phyloP scores from a whole-genome alignment of 2,329 filamentous ascomycete species.

The Cordyceps cicadae region DNA sequence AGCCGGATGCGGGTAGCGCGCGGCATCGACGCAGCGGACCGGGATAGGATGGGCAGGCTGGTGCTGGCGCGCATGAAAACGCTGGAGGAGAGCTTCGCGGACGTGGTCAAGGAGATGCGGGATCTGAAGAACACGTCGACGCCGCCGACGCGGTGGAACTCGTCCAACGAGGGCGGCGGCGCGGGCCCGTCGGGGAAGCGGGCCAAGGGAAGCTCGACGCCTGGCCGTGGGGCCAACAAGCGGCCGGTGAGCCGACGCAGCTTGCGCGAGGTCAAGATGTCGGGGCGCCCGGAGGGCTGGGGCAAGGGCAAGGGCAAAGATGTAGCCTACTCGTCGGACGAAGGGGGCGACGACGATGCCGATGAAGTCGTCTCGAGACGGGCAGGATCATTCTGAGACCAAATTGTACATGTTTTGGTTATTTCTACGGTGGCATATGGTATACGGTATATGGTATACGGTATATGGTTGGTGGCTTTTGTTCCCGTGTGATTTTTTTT shows the following conservation, averaged over 20 bases:
- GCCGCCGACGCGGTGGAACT: constrained; percentile 43
- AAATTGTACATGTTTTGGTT: not conserved
- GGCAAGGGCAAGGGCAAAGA: constrained; percentile 39
- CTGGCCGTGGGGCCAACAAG: constrained; percentile 23
- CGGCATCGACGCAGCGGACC: constrained; percentile 34
- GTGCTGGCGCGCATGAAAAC: constrained; percentile 89
- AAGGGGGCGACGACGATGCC: constrained; percentile 24
- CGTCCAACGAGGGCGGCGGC: constrained; percentile 30
- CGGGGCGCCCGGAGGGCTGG: constrained; percentile 25
- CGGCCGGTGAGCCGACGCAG: constrained; percentile 31
- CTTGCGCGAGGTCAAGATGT: constrained; percentile 30
- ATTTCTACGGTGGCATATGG: not conserved
- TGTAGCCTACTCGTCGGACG: constrained; percentile 29
- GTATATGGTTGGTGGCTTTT: not conserved
- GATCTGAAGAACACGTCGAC: constrained; percentile 45
- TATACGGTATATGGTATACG: not conserved
- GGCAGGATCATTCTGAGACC: constrained; percentile 35
- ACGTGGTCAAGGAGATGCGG: constrained; percentile 76
- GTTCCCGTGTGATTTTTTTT: not conserved
- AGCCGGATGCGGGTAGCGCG: constrained; percentile 41
- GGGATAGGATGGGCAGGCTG: constrained; percentile 66
- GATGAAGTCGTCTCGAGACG: constrained; percentile 23
- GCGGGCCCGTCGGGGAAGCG: constrained; percentile 26
- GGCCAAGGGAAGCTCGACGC: constrained; percentile 18
- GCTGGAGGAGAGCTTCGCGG: constrained; percentile 80